Evolutionary conservation across 495 filamentous ascomycete genomes (phyloP).

Genomic region (Neurospora sp.): DNA sequence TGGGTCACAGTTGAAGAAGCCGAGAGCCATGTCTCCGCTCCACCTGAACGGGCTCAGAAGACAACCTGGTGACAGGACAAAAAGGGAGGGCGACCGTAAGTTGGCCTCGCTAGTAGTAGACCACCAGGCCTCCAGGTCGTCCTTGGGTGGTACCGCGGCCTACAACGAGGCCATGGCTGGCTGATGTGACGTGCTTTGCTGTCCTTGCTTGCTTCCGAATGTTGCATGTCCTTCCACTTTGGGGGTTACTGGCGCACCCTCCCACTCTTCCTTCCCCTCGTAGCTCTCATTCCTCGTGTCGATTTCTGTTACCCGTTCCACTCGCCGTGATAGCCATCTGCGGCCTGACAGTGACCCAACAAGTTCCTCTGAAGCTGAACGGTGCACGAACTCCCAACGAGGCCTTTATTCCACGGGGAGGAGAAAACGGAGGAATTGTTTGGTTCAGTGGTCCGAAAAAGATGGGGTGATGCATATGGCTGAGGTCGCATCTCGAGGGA

Average conservation of each 20-base stretch:
- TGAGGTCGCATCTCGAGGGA: not conserved
- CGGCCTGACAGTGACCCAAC: conserved; percentile 10
- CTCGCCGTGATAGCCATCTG: conserved; percentile 18
- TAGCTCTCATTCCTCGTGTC: conserved; percentile 3
- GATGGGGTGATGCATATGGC: not conserved
- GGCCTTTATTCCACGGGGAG: not conserved
- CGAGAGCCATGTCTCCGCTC: not conserved
- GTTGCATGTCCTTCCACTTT: conserved; percentile 1
- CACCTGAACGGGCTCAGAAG: not conserved
- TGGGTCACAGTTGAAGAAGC: not conserved
- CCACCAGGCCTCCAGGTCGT: not conserved
- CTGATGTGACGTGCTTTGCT: conserved; percentile 14
- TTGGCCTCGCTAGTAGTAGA: not conserved
- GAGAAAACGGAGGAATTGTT: not conserved
- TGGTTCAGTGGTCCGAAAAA: not conserved
- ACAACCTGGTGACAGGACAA: not conserved
- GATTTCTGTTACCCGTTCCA: conserved; percentile 10
- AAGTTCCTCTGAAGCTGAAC: not conserved
- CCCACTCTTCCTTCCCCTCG: conserved; percentile 3
- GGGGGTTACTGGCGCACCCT: conserved; percentile 3
- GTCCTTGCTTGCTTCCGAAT: conserved; percentile 5
- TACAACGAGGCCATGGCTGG: not conserved
- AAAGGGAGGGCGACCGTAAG: not conserved
- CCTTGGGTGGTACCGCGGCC: not conserved
- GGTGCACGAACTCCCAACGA: conserved; percentile 2